Evolutionary conservation across 306 rosid genomes (phyloP).

Genomic region (Ceratonia siliqua): DNA sequence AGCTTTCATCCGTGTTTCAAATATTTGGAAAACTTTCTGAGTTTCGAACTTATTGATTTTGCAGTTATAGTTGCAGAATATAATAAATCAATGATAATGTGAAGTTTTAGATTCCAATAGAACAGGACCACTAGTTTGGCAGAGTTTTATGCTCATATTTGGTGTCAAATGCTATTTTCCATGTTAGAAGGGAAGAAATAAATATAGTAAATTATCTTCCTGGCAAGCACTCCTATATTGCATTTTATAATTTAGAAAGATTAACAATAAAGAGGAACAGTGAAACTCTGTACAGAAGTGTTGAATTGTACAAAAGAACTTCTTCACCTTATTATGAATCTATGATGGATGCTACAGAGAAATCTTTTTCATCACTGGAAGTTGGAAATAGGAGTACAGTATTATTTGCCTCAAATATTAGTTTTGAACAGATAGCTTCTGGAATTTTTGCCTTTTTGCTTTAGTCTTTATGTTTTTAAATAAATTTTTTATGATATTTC

Average conservation of each 20-base stretch:
- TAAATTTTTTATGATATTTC: neutral
- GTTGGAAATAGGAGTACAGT: too few species aligned
- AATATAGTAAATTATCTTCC: neutral
- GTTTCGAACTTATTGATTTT: neutral
- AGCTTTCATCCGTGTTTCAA: neutral
- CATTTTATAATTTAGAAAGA: neutral
- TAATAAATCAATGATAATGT: neutral
- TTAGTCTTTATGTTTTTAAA: too few species aligned
- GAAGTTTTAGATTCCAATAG: neutral
- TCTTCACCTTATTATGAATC: neutral
- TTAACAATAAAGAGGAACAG: neutral
- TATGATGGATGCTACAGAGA: neutral
- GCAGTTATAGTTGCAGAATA: neutral
- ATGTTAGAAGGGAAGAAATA: neutral
- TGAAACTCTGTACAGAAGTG: neutral
- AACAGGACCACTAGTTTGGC: neutral
- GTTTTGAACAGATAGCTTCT: neutral
- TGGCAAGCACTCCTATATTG: neutral
- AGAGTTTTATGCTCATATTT: neutral
- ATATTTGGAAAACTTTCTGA: neutral
- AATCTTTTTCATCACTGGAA: neutral
- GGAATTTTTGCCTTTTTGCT: neutral
- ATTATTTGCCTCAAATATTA: neutral
- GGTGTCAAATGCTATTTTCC: neutral
- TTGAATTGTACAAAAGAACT: neutral